These are phyloP conservation scores for Colletotrichum euphorbiae DNA, from an alignment of 2,329 filamentous ascomycete species.

Conservation along the genomic window DNA sequence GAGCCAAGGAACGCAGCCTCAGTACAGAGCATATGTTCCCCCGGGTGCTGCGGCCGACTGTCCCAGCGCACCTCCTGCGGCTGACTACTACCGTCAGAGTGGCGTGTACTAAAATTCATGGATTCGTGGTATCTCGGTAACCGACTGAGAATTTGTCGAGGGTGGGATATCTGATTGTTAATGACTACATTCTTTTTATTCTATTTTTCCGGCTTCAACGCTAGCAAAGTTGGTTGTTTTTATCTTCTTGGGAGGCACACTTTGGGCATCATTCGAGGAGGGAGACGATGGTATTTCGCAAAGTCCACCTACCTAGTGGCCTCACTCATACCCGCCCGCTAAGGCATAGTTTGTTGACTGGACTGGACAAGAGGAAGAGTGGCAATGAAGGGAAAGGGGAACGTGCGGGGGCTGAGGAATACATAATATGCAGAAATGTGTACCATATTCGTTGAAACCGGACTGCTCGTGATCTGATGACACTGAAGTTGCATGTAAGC, in stretches of 20 bases:
- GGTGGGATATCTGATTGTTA: not conserved
- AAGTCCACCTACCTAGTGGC: not conserved
- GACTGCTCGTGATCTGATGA: no score
- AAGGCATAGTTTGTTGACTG: slow-evolving; percentile 1
- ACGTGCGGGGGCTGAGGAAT: not conserved
- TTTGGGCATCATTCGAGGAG: not conserved
- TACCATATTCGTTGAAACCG: not conserved
- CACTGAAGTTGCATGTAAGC: no score
- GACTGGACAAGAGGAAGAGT: not conserved
- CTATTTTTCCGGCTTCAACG: not conserved
- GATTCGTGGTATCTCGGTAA: not conserved
- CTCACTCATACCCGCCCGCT: slow-evolving; percentile 11
- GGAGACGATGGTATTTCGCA: not conserved
- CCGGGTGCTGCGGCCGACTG: slow-evolving; percentile 52
- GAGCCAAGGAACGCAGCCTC: slow-evolving; percentile 59
- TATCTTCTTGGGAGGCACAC: not conserved
- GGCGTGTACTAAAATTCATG: slow-evolving; percentile 45
- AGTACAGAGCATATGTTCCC: slow-evolving; percentile 72
- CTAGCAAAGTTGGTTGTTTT: slow-evolving; percentile 6
- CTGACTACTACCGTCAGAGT: slow-evolving; percentile 67
- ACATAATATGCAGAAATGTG: slow-evolving; percentile 11
- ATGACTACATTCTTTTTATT: slow-evolving; percentile 27
- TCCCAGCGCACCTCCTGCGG: slow-evolving; percentile 63
- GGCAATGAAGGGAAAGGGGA: not conserved
- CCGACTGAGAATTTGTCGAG: not conserved